Conservation (phyloP, 2,329 filamentous ascomycete species). For the Exophiala spinifera region DNA sequence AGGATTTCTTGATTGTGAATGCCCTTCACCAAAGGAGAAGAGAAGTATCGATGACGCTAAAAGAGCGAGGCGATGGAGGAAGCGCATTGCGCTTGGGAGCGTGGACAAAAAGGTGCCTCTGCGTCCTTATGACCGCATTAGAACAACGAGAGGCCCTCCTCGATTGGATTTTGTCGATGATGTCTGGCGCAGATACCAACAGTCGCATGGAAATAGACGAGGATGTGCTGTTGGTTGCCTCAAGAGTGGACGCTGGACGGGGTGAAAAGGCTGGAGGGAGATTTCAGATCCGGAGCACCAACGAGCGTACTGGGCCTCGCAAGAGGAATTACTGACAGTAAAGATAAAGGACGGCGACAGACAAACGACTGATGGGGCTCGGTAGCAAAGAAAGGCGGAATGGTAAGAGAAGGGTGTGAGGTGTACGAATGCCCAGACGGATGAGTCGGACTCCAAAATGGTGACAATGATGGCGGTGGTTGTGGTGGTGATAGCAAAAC, state of each 20-base stretch:
- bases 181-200: not conserved
- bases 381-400: no score
- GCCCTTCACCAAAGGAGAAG: constrained; percentile 42
- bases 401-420: no score
- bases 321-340: no score
- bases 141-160: not conserved
- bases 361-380: no score
- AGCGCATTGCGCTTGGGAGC: constrained; percentile 26
- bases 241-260: no score
- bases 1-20: constrained; percentile 72
- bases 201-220: not conserved
- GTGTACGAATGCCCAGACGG: not conserved
- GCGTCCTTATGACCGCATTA: not conserved
- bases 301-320: no score
- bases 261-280: no score
- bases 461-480: not conserved
- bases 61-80: constrained; percentile 20
- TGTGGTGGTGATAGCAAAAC: not conserved
- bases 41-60: constrained; percentile 19
- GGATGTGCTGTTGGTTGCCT: not conserved
- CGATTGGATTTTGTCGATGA: not conserved
- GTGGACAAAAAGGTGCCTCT: not conserved
- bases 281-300: no score
- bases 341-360: no score
- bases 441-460: not conserved